Conservation (phyloP, 192 early-diverging fungal genomes). For the Coemansia sp. region DNA sequence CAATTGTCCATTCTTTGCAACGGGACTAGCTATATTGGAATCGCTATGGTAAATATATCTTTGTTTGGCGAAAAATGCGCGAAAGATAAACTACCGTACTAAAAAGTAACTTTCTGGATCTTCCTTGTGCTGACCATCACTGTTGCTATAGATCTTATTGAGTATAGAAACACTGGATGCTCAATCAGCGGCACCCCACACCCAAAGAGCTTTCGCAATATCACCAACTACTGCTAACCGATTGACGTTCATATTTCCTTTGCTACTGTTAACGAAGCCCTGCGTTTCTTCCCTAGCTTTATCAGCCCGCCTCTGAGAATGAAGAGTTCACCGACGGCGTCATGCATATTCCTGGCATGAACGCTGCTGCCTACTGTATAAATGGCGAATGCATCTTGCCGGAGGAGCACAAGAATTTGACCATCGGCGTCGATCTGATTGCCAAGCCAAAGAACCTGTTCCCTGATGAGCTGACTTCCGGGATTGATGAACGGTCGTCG, state of each 20-base stretch:
- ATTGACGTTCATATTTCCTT: slow-evolving; percentile 77
- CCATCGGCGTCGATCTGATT: slow-evolving; percentile 83
- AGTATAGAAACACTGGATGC: slow-evolving; percentile 59
- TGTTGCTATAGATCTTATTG: slow-evolving; percentile 62
- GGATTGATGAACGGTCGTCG: slow-evolving; percentile 75
- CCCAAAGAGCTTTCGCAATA: slow-evolving; percentile 62
- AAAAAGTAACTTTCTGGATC: slow-evolving; percentile 46
- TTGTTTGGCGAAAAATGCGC: too few relatives aligned
- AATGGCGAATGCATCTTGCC: slow-evolving; percentile 84
- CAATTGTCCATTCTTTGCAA: too few relatives aligned
- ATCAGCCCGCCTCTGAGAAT: slow-evolving; percentile 67
- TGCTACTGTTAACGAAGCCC: slow-evolving; percentile 66
- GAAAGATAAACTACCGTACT: too few relatives aligned
- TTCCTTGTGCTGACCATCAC: slow-evolving; percentile 38
- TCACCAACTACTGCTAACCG: slow-evolving; percentile 82
- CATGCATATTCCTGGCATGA: slow-evolving; percentile 73
- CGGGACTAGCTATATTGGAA: too few relatives aligned
- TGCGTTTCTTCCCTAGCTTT: slow-evolving; percentile 69
- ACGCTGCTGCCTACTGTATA: slow-evolving; percentile 67
- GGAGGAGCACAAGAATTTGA: slow-evolving; percentile 85
- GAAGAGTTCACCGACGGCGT: slow-evolving; percentile 74
- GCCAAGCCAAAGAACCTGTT: slow-evolving; percentile 78
- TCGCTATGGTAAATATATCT: too few relatives aligned
- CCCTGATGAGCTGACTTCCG: slow-evolving; percentile 89
- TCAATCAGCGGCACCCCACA: slow-evolving; percentile 54